phyloP scores from a whole-genome alignment of 2,329 filamentous ascomycete species.

The Fusarium sp. region DNA sequence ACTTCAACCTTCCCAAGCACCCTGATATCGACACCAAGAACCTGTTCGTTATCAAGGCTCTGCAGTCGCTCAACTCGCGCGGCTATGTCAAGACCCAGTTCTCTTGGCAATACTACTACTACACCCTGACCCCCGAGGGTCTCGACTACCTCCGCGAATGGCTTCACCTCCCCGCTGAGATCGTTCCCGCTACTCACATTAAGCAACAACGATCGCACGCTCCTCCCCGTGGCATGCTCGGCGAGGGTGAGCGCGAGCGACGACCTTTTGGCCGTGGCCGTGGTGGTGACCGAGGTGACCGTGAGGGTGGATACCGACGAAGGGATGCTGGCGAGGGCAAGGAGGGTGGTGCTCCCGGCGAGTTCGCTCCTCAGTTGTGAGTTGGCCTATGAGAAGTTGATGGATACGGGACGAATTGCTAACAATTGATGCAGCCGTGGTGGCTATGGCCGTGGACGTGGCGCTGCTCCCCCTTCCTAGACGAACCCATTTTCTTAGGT shows the following conservation, averaged over 20 bases:
- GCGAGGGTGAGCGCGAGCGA: constrained; percentile 82
- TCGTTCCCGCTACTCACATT: constrained; percentile 99
- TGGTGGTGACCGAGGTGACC: constrained; percentile 79
- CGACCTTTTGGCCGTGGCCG: constrained; percentile 85
- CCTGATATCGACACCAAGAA: constrained; percentile 99
- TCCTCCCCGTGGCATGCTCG: constrained; percentile 98
- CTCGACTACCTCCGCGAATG: constrained; percentile 99
- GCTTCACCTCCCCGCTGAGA: constrained; percentile 99
- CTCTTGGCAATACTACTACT: constrained; percentile 99
- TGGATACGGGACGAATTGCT: constrained; percentile 41
- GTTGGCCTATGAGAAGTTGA: constrained; percentile 45
- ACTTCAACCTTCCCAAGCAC: constrained; percentile 98
- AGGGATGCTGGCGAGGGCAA: constrained; percentile 87
- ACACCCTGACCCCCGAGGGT: constrained; percentile 99
- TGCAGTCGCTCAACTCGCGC: constrained; percentile 97
- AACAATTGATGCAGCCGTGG: constrained; percentile 70
- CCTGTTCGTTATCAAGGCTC: constrained; percentile 98
- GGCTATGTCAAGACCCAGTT: constrained; percentile 99
- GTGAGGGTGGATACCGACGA: constrained; percentile 91
- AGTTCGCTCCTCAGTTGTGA: constrained; percentile 92
- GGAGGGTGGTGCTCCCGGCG: constrained; percentile 91
- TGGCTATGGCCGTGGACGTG: constrained; percentile 89
- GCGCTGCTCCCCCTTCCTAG: constrained; percentile 76
- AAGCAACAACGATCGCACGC: constrained; percentile 99
- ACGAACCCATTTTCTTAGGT: constrained; percentile 53